phyloP scores from a whole-genome alignment of 805 yeast species.

The Wickerhamiella sorbophila region DNA sequence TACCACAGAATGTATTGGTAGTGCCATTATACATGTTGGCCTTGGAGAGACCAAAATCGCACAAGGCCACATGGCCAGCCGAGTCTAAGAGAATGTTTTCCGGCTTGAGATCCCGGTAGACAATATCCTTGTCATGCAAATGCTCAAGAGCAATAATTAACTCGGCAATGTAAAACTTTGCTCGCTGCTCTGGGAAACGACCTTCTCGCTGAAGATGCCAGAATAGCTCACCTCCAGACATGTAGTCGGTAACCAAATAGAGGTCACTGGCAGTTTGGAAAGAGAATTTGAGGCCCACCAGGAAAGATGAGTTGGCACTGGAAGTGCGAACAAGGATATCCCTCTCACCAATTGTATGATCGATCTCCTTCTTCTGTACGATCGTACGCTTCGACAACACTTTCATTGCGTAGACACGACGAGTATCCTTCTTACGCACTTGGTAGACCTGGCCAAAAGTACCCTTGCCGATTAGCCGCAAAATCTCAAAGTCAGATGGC shows the following conservation, averaged over 20 bases:
- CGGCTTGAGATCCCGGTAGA: slow-evolving; percentile 92
- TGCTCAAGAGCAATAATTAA: slow-evolving; percentile 86
- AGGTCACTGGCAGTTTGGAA: slow-evolving; percentile 91
- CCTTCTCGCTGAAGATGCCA: slow-evolving; percentile 98
- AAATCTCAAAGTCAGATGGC: slow-evolving; percentile 87
- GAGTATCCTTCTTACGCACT: slow-evolving; percentile 80
- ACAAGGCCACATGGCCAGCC: slow-evolving; percentile 90
- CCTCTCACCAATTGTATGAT: slow-evolving; percentile 95
- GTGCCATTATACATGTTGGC: slow-evolving; percentile 72
- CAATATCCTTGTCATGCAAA: slow-evolving; percentile 88
- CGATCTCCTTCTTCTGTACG: slow-evolving; percentile 92
- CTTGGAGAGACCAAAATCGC: slow-evolving; percentile 94
- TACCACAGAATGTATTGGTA: slow-evolving; percentile 95
- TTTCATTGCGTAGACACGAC: slow-evolving; percentile 93
- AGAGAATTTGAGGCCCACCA: slow-evolving; percentile 89
- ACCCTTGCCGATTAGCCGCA: slow-evolving; percentile 85
- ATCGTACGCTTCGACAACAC: slow-evolving; percentile 87
- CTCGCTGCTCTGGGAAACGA: slow-evolving; percentile 80
- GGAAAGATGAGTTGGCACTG: slow-evolving; percentile 76
- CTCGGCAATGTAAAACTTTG: slow-evolving; percentile 95
- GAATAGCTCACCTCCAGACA: slow-evolving; percentile 95
- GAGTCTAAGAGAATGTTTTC: slow-evolving; percentile 93
- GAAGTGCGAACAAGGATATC: slow-evolving; percentile 88
- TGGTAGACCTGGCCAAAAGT: slow-evolving; percentile 97
- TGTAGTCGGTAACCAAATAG: slow-evolving; percentile 88